These are phyloP conservation scores for Globisporangium spiculum DNA, from an alignment of 352 stramenopile species.

Conservation along the genomic window DNA sequence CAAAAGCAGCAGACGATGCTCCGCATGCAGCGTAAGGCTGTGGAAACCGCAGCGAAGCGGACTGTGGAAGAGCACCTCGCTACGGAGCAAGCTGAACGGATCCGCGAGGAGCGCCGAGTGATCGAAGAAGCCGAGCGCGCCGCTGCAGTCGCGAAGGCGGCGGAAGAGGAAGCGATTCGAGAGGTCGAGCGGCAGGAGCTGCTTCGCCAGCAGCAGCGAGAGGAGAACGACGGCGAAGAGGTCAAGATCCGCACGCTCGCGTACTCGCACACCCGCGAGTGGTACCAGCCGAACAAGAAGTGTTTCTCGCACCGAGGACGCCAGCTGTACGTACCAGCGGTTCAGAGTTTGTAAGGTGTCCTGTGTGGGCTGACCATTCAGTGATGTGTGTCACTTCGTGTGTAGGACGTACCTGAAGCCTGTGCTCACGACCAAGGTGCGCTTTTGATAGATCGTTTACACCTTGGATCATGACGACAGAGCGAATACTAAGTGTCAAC, in stretches of 20 bases:
- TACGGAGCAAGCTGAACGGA: constrained; percentile 12
- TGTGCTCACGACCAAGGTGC: constrained; percentile 40
- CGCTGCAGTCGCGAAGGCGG: constrained; percentile 12
- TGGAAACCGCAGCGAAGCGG: constrained; percentile 20
- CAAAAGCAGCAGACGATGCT: constrained; percentile 28
- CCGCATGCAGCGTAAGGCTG: constrained; percentile 22
- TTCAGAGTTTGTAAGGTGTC: background rate
- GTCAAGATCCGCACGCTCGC: constrained; percentile 56
- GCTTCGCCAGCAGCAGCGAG: constrained; percentile 33
- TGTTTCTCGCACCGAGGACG: constrained; percentile 57
- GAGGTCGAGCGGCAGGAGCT: constrained; percentile 24
- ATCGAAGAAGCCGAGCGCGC: constrained; percentile 11
- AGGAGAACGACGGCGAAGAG: constrained; percentile 57
- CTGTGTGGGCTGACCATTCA: background rate
- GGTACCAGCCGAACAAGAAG: constrained; percentile 62
- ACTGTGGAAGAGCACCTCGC: constrained; percentile 1
- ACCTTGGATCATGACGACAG: background rate
- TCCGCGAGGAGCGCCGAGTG: constrained; percentile 8
- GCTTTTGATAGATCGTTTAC: background rate
- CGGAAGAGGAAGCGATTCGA: constrained; percentile 22
- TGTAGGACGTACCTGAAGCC: constrained; percentile 59
- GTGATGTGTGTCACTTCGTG: constrained; percentile 1
- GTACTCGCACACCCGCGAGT: constrained; percentile 56
- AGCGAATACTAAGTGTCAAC: too few relatives aligned
- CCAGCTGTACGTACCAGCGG: constrained; percentile 34